phyloP scores from a whole-genome alignment of 805 yeast species.

The Candida namnaoensis region DNA sequence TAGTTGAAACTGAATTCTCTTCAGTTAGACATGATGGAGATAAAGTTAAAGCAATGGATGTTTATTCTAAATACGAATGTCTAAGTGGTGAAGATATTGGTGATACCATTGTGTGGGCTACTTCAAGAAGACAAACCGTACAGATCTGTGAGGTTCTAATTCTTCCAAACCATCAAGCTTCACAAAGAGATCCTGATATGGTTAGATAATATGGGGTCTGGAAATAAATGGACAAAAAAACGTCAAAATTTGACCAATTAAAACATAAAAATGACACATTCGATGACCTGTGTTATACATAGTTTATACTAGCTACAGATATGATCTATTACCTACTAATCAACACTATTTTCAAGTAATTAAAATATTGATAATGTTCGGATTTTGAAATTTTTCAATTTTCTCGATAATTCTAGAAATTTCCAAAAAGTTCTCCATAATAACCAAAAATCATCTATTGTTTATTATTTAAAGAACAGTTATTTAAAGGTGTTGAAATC shows the following conservation, averaged over 20 bases:
- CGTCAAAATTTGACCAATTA: too few species aligned
- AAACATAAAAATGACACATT: too few species aligned
- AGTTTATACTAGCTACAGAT: too few species aligned
- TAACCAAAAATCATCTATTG: neutral
- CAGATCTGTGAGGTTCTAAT: conserved; percentile 66
- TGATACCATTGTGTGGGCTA: conserved; percentile 43
- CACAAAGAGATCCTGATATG: conserved; percentile 17
- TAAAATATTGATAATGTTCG: too few species aligned
- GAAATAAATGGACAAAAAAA: too few species aligned
- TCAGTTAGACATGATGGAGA: conserved; percentile 49
- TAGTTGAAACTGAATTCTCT: conserved; percentile 56
- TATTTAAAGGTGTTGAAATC: too few species aligned
- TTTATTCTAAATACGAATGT: conserved; percentile 44
- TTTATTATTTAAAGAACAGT: too few species aligned
- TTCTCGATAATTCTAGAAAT: neutral
- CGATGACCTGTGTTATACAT: too few species aligned
- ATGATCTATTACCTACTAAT: too few species aligned
- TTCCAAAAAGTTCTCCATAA: neutral
- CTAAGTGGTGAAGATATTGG: conserved; percentile 48
- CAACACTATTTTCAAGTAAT: too few species aligned
- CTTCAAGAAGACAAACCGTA: conserved; percentile 43
- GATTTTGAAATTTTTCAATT: too few species aligned
- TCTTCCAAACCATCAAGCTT: conserved; percentile 78
- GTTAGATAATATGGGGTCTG: neutral
- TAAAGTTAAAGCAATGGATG: conserved; percentile 36